These are phyloP conservation scores for Vigna reflexopilosa DNA, from an alignment of 306 rosid species.

Conservation along the genomic window DNA sequence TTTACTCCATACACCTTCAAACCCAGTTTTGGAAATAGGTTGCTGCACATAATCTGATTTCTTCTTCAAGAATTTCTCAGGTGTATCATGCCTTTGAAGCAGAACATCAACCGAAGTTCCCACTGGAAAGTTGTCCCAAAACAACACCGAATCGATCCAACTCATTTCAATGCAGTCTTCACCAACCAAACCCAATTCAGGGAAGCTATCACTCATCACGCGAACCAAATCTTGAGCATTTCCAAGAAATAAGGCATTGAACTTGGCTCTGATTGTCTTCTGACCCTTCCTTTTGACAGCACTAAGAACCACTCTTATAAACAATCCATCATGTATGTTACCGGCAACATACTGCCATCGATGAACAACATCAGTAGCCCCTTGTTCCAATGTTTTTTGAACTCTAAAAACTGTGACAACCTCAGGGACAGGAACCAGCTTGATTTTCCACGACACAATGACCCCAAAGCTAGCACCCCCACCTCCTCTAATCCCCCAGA, in stretches of 20 bases:
- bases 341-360: conserved; percentile 5
- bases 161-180: conserved; percentile 13
- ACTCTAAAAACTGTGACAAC: background rate
- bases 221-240: background rate
- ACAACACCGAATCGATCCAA: conserved; percentile 12
- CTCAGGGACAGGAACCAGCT: background rate
- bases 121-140: background rate
- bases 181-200: conserved; percentile 8
- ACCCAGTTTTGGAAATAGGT: background rate
- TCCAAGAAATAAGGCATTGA: conserved; percentile 5
- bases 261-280: conserved; percentile 2
- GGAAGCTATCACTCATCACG: background rate
- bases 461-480: conserved; percentile 5
- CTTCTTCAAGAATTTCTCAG: background rate
- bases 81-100: background rate
- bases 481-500: conserved; percentile 88
- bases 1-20: background rate
- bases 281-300: background rate
- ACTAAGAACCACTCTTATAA: conserved; percentile 3
- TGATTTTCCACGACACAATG: background rate
- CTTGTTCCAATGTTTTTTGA: conserved; percentile 1
- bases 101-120: background rate
- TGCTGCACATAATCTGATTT: conserved; percentile 12
- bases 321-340: background rate
- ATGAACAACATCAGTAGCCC: background rate